Evolutionary conservation across 108 stramenopile genomes (phyloP), one percentile per base, ranked within the genome.

Genomic region (Chaetoceros muelleri): DNA sequence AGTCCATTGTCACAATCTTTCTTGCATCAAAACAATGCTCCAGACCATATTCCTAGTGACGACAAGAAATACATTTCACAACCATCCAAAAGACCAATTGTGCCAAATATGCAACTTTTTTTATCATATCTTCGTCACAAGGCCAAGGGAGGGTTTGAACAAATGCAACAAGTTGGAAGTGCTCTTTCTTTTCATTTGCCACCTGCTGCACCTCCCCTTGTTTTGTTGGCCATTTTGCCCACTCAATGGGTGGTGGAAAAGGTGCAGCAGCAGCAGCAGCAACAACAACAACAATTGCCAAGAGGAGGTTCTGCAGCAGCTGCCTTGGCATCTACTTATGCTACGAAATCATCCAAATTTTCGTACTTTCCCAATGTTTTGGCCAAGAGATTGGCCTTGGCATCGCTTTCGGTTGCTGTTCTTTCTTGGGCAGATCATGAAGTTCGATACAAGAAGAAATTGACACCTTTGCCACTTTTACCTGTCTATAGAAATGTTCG

Each of bases 101-200:
- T 17, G 23, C 56, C 63, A 55, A 24, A 40, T 23, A 61, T 53
- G 21, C 29, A 46, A 7, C n/a, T 73, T 22, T 30, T 64, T 23
- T 73, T 45, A 21, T 44, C 55, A 20, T 72, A 65, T 51, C 23
- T 48, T 25, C 44, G 48, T 24, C 52, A 65, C 24, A 59, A 59
- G 8, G 60, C 61, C 0, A 40, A 53, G n/a, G 57, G 72, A 27
- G 60, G 66, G 0, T 13, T 66, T 3, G 47, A 52, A 17, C 65
- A 74, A 51, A 1, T 62, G 2, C 55, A 62, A 52, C 52, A 64
- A 64, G 66, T 89, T 1, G 74, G 74, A 2, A 67, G 69, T 52
- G 72, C 75, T 29, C 58, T 90, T 29, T 90, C 79, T 47, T 73
- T 82, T 40, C 82, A 90, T 59, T 57, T 87, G 2, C 89, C 89